Evolutionary conservation across 2,329 filamentous ascomycete species (phyloP).

Genomic region (Aspergillus sergii): DNA sequence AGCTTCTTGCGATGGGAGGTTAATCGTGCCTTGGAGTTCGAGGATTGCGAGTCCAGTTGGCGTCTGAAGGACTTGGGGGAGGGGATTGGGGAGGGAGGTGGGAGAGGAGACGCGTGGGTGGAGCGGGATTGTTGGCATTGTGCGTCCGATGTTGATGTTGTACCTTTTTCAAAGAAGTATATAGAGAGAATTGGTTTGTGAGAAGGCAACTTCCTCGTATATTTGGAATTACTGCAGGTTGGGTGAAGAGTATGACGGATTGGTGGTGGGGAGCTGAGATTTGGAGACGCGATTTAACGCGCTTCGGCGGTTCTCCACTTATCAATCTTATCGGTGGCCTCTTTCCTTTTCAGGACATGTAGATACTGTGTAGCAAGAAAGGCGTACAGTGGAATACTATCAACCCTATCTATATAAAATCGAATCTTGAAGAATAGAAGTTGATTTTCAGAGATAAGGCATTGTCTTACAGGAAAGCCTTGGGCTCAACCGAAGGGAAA

Average conservation of each 20-base stretch:
- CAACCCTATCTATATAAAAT: neutral
- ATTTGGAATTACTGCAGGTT: neutral
- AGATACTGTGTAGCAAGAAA: neutral
- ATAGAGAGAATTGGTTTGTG: neutral
- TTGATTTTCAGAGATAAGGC: too few species aligned
- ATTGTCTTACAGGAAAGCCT: too few species aligned
- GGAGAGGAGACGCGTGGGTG: slow-evolving; percentile 28
- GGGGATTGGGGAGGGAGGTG: slow-evolving; percentile 52
- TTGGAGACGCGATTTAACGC: neutral
- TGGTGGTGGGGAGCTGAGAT: neutral
- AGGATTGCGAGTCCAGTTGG: slow-evolving; percentile 86
- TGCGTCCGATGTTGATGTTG: slow-evolving; percentile 1
- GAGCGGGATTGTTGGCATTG: slow-evolving; percentile 48
- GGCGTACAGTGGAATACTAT: neutral
- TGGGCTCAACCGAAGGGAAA: too few species aligned
- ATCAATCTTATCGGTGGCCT: neutral
- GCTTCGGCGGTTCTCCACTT: neutral
- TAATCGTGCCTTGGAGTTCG: slow-evolving; percentile 90
- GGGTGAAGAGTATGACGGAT: neutral
- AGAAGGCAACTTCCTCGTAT: neutral
- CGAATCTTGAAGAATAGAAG: neutral
- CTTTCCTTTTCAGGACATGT: neutral
- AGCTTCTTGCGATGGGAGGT: slow-evolving; percentile 60
- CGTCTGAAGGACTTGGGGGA: slow-evolving; percentile 83
- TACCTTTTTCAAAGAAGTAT: too few species aligned